A percentile compares a stretch with the other conserved stretches of the same genome.
These are phyloP conservation scores for Nepenthes gracilis DNA, from an alignment of 148 eudicot species.

Conservation along the genomic window DNA sequence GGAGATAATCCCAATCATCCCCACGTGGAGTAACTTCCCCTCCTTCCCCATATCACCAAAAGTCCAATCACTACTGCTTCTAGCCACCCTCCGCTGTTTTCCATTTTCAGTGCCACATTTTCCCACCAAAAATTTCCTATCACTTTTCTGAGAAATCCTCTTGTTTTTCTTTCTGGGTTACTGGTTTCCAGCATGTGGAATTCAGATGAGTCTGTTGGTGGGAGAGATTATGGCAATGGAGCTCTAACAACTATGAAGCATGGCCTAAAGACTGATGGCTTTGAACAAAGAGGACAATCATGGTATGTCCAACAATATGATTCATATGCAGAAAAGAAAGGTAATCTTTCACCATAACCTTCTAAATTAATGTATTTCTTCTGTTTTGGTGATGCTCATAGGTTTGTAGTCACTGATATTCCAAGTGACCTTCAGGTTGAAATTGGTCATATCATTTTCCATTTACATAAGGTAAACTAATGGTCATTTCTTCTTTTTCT, in stretches of 20 bases:
- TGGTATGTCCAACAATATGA: constrained; percentile 38
- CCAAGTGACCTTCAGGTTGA: constrained; percentile 85
- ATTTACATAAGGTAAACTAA: constrained; percentile 71
- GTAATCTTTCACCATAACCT: neutral
- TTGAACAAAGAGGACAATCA: constrained; percentile 88
- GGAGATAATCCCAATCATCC: constrained; percentile 3
- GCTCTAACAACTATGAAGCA: constrained; percentile 41
- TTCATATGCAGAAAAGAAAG: neutral
- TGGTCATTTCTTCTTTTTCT: neutral
- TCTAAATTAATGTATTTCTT: neutral
- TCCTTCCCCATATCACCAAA: neutral
- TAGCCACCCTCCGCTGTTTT: neutral
- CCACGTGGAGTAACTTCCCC: neutral
- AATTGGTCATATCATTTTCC: constrained; percentile 72
- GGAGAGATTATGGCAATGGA: constrained; percentile 63
- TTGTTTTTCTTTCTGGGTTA: neutral
- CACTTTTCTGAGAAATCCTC: neutral
- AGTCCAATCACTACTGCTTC: neutral
- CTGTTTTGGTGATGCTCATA: constrained; percentile 3
- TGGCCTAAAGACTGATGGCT: constrained; percentile 78
- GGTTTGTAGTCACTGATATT: constrained; percentile 87
- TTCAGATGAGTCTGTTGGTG: constrained; percentile 67
- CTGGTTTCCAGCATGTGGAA: constrained; percentile 55
- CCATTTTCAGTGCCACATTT: neutral
- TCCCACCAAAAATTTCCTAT: neutral